A percentile compares a stretch with the other conserved stretches of the same genome.
phyloP scores from a whole-genome alignment of 2,329 filamentous ascomycete species.

The Botrytis cinerea region DNA sequence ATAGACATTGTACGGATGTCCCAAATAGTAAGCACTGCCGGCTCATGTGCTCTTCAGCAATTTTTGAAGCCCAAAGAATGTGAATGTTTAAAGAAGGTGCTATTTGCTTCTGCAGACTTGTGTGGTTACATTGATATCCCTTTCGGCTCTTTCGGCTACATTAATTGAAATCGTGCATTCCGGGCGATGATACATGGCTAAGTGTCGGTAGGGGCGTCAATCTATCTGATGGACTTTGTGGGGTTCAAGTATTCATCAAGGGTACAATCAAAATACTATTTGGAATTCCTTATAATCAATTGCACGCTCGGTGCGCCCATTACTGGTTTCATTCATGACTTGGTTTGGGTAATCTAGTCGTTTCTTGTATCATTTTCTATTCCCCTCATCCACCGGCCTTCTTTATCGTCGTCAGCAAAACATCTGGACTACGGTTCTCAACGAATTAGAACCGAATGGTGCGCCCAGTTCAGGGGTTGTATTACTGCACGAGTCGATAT shows the following conservation, averaged over 20 bases:
- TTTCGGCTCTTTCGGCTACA: constrained; percentile 17
- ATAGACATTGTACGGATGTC: not conserved
- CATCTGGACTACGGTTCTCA: not conserved
- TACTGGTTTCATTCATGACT: not conserved
- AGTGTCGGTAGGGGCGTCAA: not conserved
- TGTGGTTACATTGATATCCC: not conserved
- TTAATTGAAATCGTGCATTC: not conserved
- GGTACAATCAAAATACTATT: not conserved
- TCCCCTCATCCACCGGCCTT: not conserved
- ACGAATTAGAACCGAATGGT: not conserved
- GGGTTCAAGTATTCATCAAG: not conserved
- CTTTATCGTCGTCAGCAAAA: not conserved
- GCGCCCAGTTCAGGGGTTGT: not conserved
- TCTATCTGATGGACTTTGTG: constrained; percentile 8
- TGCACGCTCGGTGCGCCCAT: not conserved
- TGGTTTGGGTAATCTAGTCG: not conserved
- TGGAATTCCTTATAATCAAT: not conserved
- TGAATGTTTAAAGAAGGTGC: not conserved
- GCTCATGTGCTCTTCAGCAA: constrained; percentile 8
- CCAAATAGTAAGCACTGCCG: constrained; percentile 18
- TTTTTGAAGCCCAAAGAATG: not conserved
- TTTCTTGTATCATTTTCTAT: not conserved
- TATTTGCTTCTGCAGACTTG: not conserved
- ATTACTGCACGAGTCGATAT: not conserved
- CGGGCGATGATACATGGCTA: not conserved